These are phyloP conservation scores for Ettlia oleoabundans DNA, from an alignment of 139 green algal genomes.

Conservation along the genomic window DNA sequence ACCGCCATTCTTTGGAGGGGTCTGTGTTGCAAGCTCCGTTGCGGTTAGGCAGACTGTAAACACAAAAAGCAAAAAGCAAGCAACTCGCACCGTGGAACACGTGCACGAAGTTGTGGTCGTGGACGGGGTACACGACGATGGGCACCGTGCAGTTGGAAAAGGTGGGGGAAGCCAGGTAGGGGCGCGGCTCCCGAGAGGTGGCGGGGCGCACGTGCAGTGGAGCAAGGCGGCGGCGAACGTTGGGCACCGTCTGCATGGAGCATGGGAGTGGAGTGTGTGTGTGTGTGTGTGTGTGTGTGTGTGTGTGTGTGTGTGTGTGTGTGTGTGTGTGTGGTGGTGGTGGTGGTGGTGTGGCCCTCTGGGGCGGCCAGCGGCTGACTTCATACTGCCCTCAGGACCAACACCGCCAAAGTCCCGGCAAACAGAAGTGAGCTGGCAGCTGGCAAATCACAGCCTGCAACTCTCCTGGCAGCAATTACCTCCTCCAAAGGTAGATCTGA, in stretches of 20 bases:
- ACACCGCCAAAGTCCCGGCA: no score
- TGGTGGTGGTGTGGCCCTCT: background rate
- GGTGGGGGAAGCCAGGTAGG: background rate
- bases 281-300: no score
- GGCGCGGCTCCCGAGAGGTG: background rate
- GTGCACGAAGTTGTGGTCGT: background rate
- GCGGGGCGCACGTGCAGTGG: slow-evolving; percentile 9
- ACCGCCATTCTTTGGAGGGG: no score
- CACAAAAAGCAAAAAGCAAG: no score
- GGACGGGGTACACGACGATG: slow-evolving; percentile 4
- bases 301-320: no score
- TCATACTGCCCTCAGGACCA: no score
- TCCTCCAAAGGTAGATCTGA: no score
- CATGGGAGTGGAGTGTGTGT: background rate
- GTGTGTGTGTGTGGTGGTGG: no score
- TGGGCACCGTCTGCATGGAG: background rate
- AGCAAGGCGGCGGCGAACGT: background rate
- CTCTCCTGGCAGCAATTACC: background rate
- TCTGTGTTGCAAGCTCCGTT: no score
- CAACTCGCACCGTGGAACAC: slow-evolving; percentile 8
- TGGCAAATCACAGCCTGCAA: background rate
- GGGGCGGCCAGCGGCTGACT: no score
- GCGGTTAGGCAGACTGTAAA: no score
- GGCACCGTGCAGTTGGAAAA: slow-evolving; percentile 29
- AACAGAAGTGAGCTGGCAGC: no score